These are phyloP conservation scores for Fomitopsis serialis DNA, from an alignment of 768 basidiomycete species.

Conservation along the genomic window DNA sequence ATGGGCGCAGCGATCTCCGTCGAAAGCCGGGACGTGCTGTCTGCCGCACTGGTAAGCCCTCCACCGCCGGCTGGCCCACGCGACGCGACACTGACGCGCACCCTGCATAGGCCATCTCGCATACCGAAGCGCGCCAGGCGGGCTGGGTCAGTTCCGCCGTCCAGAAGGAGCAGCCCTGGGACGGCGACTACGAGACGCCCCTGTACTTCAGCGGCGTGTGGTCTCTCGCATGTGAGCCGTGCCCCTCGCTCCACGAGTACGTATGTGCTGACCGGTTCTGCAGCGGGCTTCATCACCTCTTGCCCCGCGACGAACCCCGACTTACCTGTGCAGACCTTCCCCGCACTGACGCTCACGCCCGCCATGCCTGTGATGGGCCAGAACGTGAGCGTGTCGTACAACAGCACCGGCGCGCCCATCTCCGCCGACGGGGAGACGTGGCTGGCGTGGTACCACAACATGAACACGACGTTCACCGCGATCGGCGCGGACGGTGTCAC, in stretches of 20 bases:
- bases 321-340: slow-evolving; percentile 46
- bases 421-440: slow-evolving; percentile 18
- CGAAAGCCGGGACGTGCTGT: slow-evolving; percentile 37
- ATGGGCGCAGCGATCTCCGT: slow-evolving; percentile 47
- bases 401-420: slow-evolving; percentile 12
- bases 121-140: slow-evolving; percentile 48
- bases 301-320: slow-evolving; percentile 46
- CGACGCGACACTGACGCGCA: background rate
- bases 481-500: slow-evolving; percentile 26
- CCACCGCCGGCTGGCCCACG: background rate
- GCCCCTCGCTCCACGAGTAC: slow-evolving; percentile 4
- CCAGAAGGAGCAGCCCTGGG: slow-evolving; percentile 37
- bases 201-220: slow-evolving; percentile 34
- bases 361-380: slow-evolving; percentile 27
- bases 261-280: slow-evolving; percentile 4
- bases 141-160: slow-evolving; percentile 44
- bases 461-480: slow-evolving; percentile 34
- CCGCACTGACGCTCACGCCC: slow-evolving; percentile 29
- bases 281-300: slow-evolving; percentile 38
- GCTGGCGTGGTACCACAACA: slow-evolving; percentile 47
- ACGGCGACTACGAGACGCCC: slow-evolving; percentile 38
- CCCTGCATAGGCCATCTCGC: slow-evolving; percentile 38
- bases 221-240: slow-evolving; percentile 33
- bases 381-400: slow-evolving; percentile 22
- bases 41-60: slow-evolving; percentile 39